phyloP scores from a whole-genome alignment of 176 grass and related monocot genomes.

The Secale cereale region DNA sequence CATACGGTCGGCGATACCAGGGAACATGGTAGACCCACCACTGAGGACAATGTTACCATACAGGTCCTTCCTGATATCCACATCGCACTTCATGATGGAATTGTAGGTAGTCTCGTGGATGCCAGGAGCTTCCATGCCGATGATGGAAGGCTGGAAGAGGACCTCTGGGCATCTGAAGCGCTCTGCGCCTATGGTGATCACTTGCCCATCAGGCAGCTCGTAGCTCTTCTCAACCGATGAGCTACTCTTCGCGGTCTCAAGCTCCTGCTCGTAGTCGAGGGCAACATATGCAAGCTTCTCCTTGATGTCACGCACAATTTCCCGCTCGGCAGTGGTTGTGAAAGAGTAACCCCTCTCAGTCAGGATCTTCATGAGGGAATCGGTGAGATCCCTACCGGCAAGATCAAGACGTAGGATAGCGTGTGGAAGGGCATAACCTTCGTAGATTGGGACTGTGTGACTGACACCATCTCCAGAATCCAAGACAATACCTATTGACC shows the following conservation, averaged over 20 bases:
- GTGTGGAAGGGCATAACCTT: conserved; percentile 81
- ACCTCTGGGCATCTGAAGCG: conserved; percentile 90
- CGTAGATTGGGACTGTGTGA: conserved; percentile 86
- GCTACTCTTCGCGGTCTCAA: conserved; percentile 71
- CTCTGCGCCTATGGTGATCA: conserved; percentile 84
- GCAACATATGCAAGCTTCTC: conserved; percentile 84
- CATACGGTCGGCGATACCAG: conserved; percentile 80
- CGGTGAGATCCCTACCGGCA: conserved; percentile 83
- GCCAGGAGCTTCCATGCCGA: conserved; percentile 79
- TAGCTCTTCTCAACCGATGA: conserved; percentile 79
- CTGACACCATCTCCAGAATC: conserved; percentile 90
- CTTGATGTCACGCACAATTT: conserved; percentile 97
- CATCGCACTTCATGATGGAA: conserved; percentile 90
- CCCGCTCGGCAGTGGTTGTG: conserved; percentile 83
- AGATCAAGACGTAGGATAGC: conserved; percentile 91
- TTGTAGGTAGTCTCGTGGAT: conserved; percentile 83
- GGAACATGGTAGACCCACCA: conserved; percentile 88
- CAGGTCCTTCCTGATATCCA: conserved; percentile 84
- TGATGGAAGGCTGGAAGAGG: conserved; percentile 88
- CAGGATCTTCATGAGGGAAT: conserved; percentile 88
- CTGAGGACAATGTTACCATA: conserved; percentile 90
- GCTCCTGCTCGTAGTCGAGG: conserved; percentile 80
- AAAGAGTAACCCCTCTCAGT: conserved; percentile 89
- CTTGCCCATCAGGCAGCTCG: conserved; percentile 79
- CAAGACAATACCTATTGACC: conserved; percentile 65